Evolutionary conservation across 306 rosid genomes (phyloP), one percentile per base, ranked within the genome.

Genomic region (Gastrolobium bilobum): DNA sequence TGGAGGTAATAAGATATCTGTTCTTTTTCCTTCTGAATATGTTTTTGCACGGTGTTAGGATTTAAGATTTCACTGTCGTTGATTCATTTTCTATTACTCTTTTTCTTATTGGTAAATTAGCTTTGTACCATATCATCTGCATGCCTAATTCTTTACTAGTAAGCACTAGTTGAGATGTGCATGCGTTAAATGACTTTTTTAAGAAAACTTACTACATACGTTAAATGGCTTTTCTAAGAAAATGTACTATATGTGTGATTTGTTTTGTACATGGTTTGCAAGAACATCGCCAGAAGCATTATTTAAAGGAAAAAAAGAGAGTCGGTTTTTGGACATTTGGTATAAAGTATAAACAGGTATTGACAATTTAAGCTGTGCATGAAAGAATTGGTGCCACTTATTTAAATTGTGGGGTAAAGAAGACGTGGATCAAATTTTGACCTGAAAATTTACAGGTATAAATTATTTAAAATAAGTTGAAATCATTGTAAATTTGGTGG

Each of bases 1-100:
- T 47, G 50, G 65, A 40, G 73, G 83, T 79, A 51, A n/a, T 7
- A 34, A 67, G 43, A 58, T 9, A 57, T 48, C 20, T 48, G 5
- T 61, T 38, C 31, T 29, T 26, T 69, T 50, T 50, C 57, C 20
- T 75, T 8, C 7, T 75, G 13, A 34, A 58, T 4, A 66, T 14
- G 53, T 53, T 67, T 38, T 58, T 20, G 29, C 34, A n/a, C 0
- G 33, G 57, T 40, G 44, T 51, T 13, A 4, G 33, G 13, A 35
- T 56, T 10, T 42, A 10, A 20, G 14, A 31, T 14, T 57, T 68
- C 20, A 54, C 9, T 44, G n/a, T 66, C 48, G 30, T 57, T 46
- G n/a, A 15, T 56, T 46, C 69, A 26, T 38, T 68, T 38, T 59
- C 38, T 6, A n/a, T 75, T 33, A 8, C 51, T 80, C 10, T 31